These are phyloP conservation scores for Vitis labrusca DNA, from an alignment of 164 flowering plant genomes.

Conservation along the genomic window DNA sequence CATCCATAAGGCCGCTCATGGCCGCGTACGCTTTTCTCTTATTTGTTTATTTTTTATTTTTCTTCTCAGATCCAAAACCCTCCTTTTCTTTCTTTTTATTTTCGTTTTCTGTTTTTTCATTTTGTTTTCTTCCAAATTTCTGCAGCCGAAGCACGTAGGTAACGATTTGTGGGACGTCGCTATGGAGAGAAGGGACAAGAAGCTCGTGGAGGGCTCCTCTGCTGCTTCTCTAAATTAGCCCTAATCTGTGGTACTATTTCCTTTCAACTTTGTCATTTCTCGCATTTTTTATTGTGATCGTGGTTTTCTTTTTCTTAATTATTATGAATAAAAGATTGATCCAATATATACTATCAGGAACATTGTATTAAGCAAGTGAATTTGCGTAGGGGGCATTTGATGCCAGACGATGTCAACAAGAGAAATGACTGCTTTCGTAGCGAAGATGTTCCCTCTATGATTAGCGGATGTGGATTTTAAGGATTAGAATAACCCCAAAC, in stretches of 20 bases:
- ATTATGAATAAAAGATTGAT: too few species aligned
- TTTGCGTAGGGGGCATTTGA: too few species aligned
- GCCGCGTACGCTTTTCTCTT: slow-evolving; percentile 50
- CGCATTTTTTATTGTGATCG: too few species aligned
- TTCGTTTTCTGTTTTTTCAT: neutral
- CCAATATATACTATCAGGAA: too few species aligned
- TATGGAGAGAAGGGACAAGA: slow-evolving; percentile 95
- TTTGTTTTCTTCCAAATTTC: neutral
- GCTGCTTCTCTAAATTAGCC: slow-evolving; percentile 17
- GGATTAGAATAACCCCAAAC: too few species aligned
- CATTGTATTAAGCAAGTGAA: too few species aligned
- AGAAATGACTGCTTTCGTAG: too few species aligned
- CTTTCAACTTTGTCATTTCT: too few species aligned
- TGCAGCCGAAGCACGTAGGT: slow-evolving; percentile 78
- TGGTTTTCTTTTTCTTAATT: too few species aligned
- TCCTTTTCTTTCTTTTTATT: neutral
- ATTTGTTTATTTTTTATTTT: neutral
- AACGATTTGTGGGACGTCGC: slow-evolving; percentile 91
- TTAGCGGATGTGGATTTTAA: too few species aligned
- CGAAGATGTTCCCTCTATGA: too few species aligned
- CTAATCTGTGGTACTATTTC: neutral
- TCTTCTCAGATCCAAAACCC: neutral
- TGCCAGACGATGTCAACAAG: too few species aligned
- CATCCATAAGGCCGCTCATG: slow-evolving; percentile 89
- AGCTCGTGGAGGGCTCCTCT: slow-evolving; percentile 47